Percentiles rank a stretch among this genome's conserved stretches.
phyloP scores from a whole-genome alignment of 306 rosid genomes.

The Quercus agrifolia region DNA sequence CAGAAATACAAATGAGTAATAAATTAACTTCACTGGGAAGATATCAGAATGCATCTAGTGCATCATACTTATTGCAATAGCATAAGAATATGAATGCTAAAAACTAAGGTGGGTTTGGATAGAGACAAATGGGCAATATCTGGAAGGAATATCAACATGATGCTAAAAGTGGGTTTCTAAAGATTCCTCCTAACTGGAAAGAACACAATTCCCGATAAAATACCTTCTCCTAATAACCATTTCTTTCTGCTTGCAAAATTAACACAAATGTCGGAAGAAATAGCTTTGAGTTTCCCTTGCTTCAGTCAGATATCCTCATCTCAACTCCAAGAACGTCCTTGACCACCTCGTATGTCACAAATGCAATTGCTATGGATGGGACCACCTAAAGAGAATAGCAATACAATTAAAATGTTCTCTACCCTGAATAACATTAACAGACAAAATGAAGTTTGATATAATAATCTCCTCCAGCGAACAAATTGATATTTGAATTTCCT shows the following conservation, averaged over 20 bases:
- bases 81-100: slow-evolving; percentile 22
- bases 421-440: neutral
- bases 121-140: slow-evolving; percentile 4
- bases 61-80: slow-evolving; percentile 9
- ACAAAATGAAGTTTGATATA: neutral
- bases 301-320: slow-evolving; percentile 59
- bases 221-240: slow-evolving; percentile 19
- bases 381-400: slow-evolving; percentile 48
- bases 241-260: slow-evolving; percentile 1
- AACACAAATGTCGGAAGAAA: neutral
- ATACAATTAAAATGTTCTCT: neutral
- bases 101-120: neutral
- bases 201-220: neutral
- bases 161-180: slow-evolving; percentile 15
- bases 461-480: neutral
- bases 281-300: slow-evolving; percentile 9
- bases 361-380: slow-evolving; percentile 75
- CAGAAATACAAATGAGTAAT: neutral
- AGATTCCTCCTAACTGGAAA: slow-evolving; percentile 2
- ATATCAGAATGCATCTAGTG: neutral
- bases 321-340: slow-evolving; percentile 71
- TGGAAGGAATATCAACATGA: slow-evolving; percentile 3
- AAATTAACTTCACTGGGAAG: slow-evolving; percentile 1
- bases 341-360: slow-evolving; percentile 58
- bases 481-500: neutral